Evolutionary conservation across 116 monocot species (phyloP), one percentile per base, ranked within the genome.

Genomic region (Phalaenopsis hybrid): DNA sequence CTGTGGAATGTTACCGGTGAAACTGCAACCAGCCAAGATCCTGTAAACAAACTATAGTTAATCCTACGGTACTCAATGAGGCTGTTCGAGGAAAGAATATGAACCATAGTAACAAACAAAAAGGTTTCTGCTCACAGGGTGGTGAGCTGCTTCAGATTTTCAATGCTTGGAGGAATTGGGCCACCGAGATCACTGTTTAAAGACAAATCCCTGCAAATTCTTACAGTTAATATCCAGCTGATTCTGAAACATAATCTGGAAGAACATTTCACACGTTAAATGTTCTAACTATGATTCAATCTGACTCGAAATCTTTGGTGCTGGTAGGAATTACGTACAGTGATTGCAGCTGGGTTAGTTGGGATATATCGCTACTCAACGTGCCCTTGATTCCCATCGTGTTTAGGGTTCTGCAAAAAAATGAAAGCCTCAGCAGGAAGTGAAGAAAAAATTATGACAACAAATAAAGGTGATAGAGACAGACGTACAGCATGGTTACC

Each of bases 341-440:
- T 37, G 70, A 83, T 33, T 84, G 82, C 79, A 95, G 78, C 76
- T 85, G 82, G 31, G 84, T 78, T 57, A 95, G 95, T 28, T 84
- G 84, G 5, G 88, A 85, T 10, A 93, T 88, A 74, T 89, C 87
- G 7, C 88, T 83, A 61, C 87, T 91, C 18, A 95, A 68, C 37
- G 83, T 85, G 13, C 95, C 95, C 80, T 89, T 86, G 70, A 95
- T 17, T 28, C 89, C 87, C 87, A 92, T 89, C 44, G 78, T 87
- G 8, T 88, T 80, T 9, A 75, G 74, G 4, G 48, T 15, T 16
- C 73, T 31, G 70, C 52, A 70, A 52, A 69, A 34, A 48, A 55
- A 55, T 15, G 13, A 74, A 81, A 57, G 15, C 5, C 37, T 73
- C 73, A 41, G 16, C 12, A 37, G 5, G 13, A 12, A 73, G 15